Base-by-base conservation (phyloP, 2,329 filamentous ascomycete species). In the Aspergillus uvarum region DNA sequence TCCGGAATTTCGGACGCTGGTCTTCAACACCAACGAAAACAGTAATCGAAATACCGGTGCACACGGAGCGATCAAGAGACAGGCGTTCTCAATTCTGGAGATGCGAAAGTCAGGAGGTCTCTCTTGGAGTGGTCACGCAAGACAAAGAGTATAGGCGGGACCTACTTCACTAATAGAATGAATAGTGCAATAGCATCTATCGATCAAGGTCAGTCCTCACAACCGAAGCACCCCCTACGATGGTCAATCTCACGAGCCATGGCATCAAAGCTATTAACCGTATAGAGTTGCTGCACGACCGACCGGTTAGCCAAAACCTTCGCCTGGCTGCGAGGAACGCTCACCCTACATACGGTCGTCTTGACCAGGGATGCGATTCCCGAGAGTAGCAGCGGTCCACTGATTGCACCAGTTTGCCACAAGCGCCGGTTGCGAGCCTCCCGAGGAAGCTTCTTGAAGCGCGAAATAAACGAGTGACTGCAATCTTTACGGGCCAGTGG, bases 81-180 rank as follows among this genome's bases (percentile, higher is more conserved):
- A 70, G 59, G 73, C 75, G 52, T 76, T 76, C 58, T 76, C 74
- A 19, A 76, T 74, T 47, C 72, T 76, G 56, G 32, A 35, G 4
- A 35, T 35, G 11, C 12, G 7, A 16, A 35, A 12, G n/a, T 2
- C 8, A 1, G 2, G 21, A 56, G 19, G 26, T 29, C 26, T 29
- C 26, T 2, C 7, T 1, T 22, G 63, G 51, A 63, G 59, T 32
- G 32, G 32, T 35, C 6, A 29, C 7, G 26, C 26, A 29, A 29
- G 7, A 29, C 35, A 21, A n/a, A 5, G n/a, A 6, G 8, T 4
- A 10, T 2, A 7, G 26, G 42, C 16, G 6, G 21, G 24, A 29
- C 69, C 59, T 65, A 76, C 74, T 76, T 76, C n/a, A 74, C 71
- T 73, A 73, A 76, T 5, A 76, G 67, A 24, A 76, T 55, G 42